Evolutionary conservation across 495 filamentous ascomycete genomes (phyloP).

Genomic region (Tirmania nivea): DNA sequence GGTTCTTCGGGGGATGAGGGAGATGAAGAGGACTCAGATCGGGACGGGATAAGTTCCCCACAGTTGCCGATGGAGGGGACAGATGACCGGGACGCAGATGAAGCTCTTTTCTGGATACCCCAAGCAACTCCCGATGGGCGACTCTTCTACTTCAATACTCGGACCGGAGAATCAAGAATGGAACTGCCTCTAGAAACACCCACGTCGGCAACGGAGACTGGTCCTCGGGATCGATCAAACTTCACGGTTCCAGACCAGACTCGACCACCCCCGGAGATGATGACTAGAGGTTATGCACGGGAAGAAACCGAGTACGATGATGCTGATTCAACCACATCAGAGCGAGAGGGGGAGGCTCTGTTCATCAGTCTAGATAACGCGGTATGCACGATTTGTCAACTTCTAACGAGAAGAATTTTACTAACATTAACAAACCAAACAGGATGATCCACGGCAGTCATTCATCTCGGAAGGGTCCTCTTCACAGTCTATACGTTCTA

Average conservation of each 20-base stretch:
- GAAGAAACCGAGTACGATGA: slow-evolving; percentile 34
- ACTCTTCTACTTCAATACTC: slow-evolving; percentile 93
- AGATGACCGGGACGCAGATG: slow-evolving; percentile 47
- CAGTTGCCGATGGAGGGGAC: slow-evolving; percentile 46
- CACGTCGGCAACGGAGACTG: slow-evolving; percentile 53
- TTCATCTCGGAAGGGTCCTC: not conserved
- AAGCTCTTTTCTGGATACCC: slow-evolving; percentile 94
- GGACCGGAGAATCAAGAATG: slow-evolving; percentile 80
- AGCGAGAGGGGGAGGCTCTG: not conserved
- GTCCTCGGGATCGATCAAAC: slow-evolving; percentile 69
- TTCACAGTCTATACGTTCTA: not conserved
- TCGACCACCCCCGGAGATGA: slow-evolving; percentile 74
- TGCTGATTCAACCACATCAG: slow-evolving; percentile 51
- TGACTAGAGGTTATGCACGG: slow-evolving; percentile 59
- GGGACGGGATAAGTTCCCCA: slow-evolving; percentile 32
- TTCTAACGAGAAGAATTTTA: no score
- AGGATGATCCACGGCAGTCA: not conserved
- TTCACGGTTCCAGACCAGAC: slow-evolving; percentile 78
- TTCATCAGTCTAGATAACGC: not conserved
- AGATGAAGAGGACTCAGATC: slow-evolving; percentile 44
- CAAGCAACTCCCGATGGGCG: slow-evolving; percentile 86
- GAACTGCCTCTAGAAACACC: slow-evolving; percentile 87
- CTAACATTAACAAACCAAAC: no score
- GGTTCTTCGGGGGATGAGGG: slow-evolving; percentile 52
- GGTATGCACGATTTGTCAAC: not conserved